Evolutionary conservation across 768 basidiomycete genomes (phyloP).

Genomic region (Suillus cothurnatus): DNA sequence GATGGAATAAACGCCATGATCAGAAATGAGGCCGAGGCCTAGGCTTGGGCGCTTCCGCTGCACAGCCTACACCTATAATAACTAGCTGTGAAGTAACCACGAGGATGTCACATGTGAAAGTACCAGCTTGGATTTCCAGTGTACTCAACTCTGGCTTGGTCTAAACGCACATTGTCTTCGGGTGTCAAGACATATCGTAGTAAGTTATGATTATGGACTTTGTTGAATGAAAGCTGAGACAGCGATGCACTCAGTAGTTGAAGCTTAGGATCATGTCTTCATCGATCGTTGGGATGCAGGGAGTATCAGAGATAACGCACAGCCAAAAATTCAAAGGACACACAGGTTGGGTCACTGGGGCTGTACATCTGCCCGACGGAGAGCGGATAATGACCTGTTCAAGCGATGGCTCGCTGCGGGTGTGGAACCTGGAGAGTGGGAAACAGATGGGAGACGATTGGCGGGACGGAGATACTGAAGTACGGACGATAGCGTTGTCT

Average conservation of each 20-base stretch:
- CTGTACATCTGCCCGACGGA: neutral
- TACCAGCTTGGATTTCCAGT: too few species aligned
- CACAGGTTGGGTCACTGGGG: neutral
- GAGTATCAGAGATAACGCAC: neutral
- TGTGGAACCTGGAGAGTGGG: neutral
- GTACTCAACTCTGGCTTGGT: too few species aligned
- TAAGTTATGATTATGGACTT: too few species aligned
- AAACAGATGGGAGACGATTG: neutral
- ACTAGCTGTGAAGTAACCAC: too few species aligned
- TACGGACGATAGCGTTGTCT: neutral
- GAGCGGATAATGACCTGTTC: neutral
- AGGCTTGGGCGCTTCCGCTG: too few species aligned
- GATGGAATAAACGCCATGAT: too few species aligned
- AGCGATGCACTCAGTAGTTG: neutral
- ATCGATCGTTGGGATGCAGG: neutral
- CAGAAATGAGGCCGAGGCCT: too few species aligned
- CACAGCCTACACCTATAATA: too few species aligned
- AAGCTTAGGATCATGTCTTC: neutral
- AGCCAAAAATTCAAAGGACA: neutral
- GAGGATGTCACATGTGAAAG: too few species aligned
- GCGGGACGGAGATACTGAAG: neutral
- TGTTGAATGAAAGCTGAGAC: too few species aligned
- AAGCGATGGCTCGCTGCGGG: neutral
- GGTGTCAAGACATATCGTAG: too few species aligned
- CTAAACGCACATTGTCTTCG: too few species aligned